phyloP scores from a whole-genome alignment of 345 rosid species.

The Dovyalis caffra region DNA sequence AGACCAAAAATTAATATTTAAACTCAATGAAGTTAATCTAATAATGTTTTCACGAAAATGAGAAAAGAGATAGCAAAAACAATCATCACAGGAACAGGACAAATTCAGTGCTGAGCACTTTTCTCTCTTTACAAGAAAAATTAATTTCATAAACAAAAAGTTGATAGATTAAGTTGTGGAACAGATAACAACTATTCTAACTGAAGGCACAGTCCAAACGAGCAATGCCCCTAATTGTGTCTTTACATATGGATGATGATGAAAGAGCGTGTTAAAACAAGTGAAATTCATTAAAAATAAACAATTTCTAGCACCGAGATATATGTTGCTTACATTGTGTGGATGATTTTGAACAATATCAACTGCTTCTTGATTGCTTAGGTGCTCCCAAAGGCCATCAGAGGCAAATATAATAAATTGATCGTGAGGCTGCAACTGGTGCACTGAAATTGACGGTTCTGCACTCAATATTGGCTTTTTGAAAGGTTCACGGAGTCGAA shows the following conservation, averaged over 20 bases:
- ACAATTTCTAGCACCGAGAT: not conserved
- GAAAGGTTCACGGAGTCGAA: slow-evolving; percentile 67
- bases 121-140: not conserved
- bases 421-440: slow-evolving; percentile 63
- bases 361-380: slow-evolving; percentile 82
- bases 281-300: not conserved
- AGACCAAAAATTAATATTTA: not conserved
- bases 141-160: not conserved
- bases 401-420: slow-evolving; percentile 76
- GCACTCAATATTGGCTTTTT: slow-evolving; percentile 65
- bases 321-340: slow-evolving; percentile 45
- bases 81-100: not conserved
- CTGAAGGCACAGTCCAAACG: not conserved
- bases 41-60: not conserved
- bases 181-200: not conserved
- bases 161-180: not conserved
- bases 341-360: slow-evolving; percentile 65
- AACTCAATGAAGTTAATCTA: not conserved
- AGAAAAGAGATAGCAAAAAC: too few species aligned
- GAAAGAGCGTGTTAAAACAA: not conserved
- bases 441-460: slow-evolving; percentile 68
- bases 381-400: slow-evolving; percentile 86
- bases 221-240: not conserved
- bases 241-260: not conserved
- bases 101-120: not conserved